A percentile compares a stretch with the other conserved stretches of the same genome.
Conservation (phyloP, 192 early-diverging fungal species). For the Funneliformis geosporum region DNA sequence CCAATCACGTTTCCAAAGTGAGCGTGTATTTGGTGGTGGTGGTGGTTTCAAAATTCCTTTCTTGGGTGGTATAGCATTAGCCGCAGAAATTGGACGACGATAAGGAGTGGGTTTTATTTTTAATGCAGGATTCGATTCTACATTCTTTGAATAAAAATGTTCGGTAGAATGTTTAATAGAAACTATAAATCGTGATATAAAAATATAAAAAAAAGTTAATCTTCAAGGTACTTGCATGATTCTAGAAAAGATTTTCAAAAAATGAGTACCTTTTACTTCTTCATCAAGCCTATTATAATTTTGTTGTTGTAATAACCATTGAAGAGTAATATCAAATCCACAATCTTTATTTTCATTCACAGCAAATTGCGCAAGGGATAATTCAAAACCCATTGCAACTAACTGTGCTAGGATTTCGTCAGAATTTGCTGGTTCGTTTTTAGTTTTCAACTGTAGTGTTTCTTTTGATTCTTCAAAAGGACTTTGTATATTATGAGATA, state of each 20-base stretch:
- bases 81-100: neutral
- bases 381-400: conserved; percentile 12
- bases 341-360: neutral
- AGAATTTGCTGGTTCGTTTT: neutral
- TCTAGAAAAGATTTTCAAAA: neutral
- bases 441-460: neutral
- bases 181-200: neutral
- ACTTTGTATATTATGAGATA: neutral
- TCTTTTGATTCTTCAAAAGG: neutral
- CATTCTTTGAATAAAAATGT: neutral
- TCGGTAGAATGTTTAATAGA: neutral
- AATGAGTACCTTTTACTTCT: neutral
- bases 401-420: neutral
- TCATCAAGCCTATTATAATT: neutral
- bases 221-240: too few species aligned
- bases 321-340: conserved; percentile 7
- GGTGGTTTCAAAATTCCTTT: conserved; percentile 21
- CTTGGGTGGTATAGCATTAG: neutral
- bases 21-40: neutral
- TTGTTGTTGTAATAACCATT: conserved; percentile 8
- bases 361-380: neutral
- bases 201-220: too few species aligned
- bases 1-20: conserved; percentile 24
- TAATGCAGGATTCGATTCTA: neutral
- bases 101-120: neutral